Evolutionary conservation across 352 stramenopile genomes (phyloP), one percentile per base, ranked within the genome.

Genomic region (Phytopythium chamaehyphon): DNA sequence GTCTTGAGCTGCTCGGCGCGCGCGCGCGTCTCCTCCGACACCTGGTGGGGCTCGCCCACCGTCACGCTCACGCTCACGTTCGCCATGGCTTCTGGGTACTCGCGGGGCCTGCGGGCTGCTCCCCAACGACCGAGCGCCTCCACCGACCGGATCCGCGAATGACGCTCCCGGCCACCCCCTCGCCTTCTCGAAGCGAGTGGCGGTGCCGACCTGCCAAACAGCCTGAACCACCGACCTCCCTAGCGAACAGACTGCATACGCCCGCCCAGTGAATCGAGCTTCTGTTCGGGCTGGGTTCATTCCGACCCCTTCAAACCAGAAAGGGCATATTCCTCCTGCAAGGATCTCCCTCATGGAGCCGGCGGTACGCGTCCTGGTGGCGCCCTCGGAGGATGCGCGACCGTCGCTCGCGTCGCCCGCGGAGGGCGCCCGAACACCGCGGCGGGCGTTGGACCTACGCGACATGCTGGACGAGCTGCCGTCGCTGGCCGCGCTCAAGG

Each of bases 1-100:
- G 64, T 48, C 67, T 97, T 97, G 48, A 95, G 70, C 37, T 64
- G 75, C 45, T 95, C 80, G 11, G 86, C 86, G 47, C 72, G 72
- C 52, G 64, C 57, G 31, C 55, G 54, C 21, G 82, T 90, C 56
- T 73, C 76, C 19, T 85, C 76, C 24, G 80, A 92, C 22, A 77
- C 68, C 24, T 67, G 55, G 61, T 93, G 79, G 35, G 51, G 59
- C 37, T 70, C 66, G 56, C 74, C 78, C 23, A 76, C 64, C 18
- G 67, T 76, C 57, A 87, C 76, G 33, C 22, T 52, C 24, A 70
- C 54, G 33, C 22, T 52, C 24, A 70, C 54, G 54, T 57, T 77
- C 37, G 61, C 70, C 69, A 73, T 78, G 52, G 47, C 58, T 64
- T 18, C 35, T 6, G n/a, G 7, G 9, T 14, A 9, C 28, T 33